Evolutionary conservation across 2,329 filamentous ascomycete species (phyloP), one percentile per base, ranked within the genome.

Genomic region (Didymella pinodella): DNA sequence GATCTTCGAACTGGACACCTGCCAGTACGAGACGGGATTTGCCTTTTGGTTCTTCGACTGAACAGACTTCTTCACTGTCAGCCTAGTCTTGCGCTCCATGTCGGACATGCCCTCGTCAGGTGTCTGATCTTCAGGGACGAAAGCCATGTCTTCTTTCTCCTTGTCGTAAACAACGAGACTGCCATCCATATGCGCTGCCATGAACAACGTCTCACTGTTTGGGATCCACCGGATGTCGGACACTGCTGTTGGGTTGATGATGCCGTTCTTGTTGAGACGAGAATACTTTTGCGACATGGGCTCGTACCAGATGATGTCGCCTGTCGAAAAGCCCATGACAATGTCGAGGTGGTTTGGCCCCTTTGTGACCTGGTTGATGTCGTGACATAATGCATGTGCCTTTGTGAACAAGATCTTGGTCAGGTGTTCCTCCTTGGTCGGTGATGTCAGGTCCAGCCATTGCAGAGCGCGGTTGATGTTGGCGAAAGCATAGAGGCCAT

Each of bases 231-330:
- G 86, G 64, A 99, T 96, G 62, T 94, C 88, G 0, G 91, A 90
- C 2, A 98, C 90, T 0, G 94, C 89, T 0, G 91, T 92, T 49
- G 86, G 85, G 70, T 96, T 97, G 77, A 98, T 96, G 55, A 90
- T 86, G 25, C 94, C 94, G 75, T 98, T 98, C 80, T 99, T 99
- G 75, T 99, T 99, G 70, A 99, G 84, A 20, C 95, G 88, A 3
- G 92, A 91, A 77, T 99, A 99, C 74, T 96, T 93, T 71, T 98
- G 94, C 38, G 93, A 94, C 71, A 97, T 91, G 11, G 95, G 93
- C 78, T 99, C 95, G 82, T 95, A 98, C 95, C 95, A 99, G 62
- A 99, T 94, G 47, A 99, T 93, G 76, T 99, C 95, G 38, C 93
- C 93, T 0, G 93, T 96, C 7, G 94, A 97, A 72, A 97, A 98